These are phyloP conservation scores for Lactarius vividus DNA, from an alignment of 768 basidiomycete species.

Conservation along the genomic window DNA sequence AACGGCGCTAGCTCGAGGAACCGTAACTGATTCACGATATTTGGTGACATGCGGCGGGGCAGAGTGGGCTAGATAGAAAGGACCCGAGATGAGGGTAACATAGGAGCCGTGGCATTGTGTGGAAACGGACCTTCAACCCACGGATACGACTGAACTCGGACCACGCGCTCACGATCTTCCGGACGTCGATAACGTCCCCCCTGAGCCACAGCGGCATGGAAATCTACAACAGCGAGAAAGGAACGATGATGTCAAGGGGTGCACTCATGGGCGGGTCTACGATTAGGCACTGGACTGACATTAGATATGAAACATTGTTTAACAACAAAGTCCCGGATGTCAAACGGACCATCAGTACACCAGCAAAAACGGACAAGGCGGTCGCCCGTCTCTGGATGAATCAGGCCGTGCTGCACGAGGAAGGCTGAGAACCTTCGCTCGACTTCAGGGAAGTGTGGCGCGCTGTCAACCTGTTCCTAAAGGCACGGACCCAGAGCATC, in stretches of 20 bases:
- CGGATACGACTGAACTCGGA: conserved; percentile 19
- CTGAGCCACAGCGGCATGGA: conserved; percentile 70
- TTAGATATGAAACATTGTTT: conserved; percentile 90
- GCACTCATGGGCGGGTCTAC: conserved; percentile 18
- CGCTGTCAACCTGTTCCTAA: conserved; percentile 78
- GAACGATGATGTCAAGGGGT: conserved; percentile 11
- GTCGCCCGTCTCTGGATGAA: conserved; percentile 55
- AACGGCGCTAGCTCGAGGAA: conserved; percentile 73
- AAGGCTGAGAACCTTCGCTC: conserved; percentile 62
- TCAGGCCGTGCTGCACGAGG: conserved; percentile 66
- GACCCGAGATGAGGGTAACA: conserved; percentile 11
- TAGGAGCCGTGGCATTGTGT: background rate
- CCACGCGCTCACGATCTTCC: conserved; percentile 54
- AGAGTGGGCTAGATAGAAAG: conserved; percentile 22
- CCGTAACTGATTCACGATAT: conserved; percentile 72
- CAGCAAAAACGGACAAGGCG: conserved; percentile 67
- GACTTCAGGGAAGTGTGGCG: conserved; percentile 73
- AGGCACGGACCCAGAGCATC: background rate
- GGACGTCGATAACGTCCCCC: conserved; percentile 74
- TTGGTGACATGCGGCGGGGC: conserved; percentile 42
- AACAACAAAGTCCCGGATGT: conserved; percentile 79
- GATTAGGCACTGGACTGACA: conserved; percentile 43
- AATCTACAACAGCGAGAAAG: conserved; percentile 41
- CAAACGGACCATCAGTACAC: conserved; percentile 84
- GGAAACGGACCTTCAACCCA: conserved; percentile 14